Evolutionary conservation across 805 yeast genomes (phyloP).

Genomic region (Kluyveromyces siamensis): DNA sequence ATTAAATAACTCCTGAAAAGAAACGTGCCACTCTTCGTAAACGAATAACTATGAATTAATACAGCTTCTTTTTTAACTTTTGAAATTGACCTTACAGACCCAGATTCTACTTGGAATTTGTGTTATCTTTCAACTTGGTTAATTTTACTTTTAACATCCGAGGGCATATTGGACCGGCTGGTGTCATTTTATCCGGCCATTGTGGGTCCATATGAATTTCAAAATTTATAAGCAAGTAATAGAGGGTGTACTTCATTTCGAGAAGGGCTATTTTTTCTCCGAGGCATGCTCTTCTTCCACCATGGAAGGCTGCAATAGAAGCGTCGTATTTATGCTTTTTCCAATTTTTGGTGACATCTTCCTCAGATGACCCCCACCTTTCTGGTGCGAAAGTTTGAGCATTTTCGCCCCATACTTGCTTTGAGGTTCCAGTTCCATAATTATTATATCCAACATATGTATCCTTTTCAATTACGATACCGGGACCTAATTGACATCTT

Average conservation of each 20-base stretch:
- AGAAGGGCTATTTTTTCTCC: constrained; percentile 50
- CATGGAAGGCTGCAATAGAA: constrained; percentile 46
- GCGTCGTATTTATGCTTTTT: constrained; percentile 36
- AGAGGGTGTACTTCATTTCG: constrained; percentile 35
- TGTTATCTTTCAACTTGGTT: constrained; percentile 1
- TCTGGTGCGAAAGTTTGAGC: constrained; percentile 38
- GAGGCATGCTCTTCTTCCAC: constrained; percentile 49
- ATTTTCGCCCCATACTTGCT: constrained; percentile 35
- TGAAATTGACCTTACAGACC: neutral
- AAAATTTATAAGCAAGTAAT: constrained; percentile 31
- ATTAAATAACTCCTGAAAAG: neutral
- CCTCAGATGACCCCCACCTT: constrained; percentile 41
- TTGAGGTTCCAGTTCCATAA: constrained; percentile 41
- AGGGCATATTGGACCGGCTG: constrained; percentile 53
- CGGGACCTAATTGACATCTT: constrained; percentile 31
- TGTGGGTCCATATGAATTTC: constrained; percentile 30
- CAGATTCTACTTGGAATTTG: neutral
- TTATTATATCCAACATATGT: constrained; percentile 49
- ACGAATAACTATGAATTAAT: neutral
- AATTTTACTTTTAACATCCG: constrained; percentile 27
- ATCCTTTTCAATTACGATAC: constrained; percentile 39
- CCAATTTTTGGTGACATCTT: constrained; percentile 34
- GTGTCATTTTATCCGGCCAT: constrained; percentile 44
- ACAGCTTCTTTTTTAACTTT: neutral
- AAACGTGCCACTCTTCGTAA: neutral